A percentile compares a stretch with the other conserved stretches of the same genome.
These are phyloP conservation scores for Trichoderma koningii DNA, from an alignment of 2,329 filamentous ascomycete species.

Conservation along the genomic window DNA sequence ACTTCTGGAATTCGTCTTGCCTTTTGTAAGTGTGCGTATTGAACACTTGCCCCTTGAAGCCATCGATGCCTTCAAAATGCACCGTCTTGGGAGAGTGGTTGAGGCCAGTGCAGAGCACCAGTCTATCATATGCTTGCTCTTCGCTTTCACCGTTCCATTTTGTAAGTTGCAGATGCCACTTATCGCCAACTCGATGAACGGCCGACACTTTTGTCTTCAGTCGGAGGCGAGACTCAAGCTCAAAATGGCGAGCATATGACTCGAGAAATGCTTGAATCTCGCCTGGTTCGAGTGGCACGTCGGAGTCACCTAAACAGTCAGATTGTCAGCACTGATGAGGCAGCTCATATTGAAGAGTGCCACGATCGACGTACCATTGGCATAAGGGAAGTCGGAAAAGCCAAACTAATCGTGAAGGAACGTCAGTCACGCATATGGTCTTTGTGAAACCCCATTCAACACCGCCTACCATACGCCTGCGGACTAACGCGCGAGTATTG, in stretches of 20 bases:
- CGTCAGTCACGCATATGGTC: too few relatives aligned
- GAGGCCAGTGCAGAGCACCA: conserved; percentile 8
- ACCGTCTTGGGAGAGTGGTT: neutral
- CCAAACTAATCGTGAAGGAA: neutral
- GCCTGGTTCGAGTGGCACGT: neutral
- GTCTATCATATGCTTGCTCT: neutral
- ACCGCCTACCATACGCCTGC: neutral
- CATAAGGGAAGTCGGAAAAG: conserved; percentile 8
- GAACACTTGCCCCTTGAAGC: neutral
- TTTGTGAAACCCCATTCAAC: too few relatives aligned
- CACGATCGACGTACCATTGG: neutral
- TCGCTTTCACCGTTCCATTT: neutral
- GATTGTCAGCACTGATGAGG: too few relatives aligned
- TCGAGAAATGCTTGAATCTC: conserved; percentile 4
- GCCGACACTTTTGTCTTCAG: neutral
- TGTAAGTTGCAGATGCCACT: neutral
- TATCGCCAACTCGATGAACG: neutral
- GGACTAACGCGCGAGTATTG: conserved; percentile 23
- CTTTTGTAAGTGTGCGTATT: conserved; percentile 11
- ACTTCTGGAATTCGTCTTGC: neutral
- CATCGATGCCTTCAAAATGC: conserved; percentile 3
- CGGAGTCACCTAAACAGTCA: neutral
- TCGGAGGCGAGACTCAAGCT: neutral
- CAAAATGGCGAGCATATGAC: conserved; percentile 2
- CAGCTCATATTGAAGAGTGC: too few relatives aligned